phyloP scores from a whole-genome alignment of 2,329 filamentous ascomycete genomes.

The Cladosporium sphaerospermum region DNA sequence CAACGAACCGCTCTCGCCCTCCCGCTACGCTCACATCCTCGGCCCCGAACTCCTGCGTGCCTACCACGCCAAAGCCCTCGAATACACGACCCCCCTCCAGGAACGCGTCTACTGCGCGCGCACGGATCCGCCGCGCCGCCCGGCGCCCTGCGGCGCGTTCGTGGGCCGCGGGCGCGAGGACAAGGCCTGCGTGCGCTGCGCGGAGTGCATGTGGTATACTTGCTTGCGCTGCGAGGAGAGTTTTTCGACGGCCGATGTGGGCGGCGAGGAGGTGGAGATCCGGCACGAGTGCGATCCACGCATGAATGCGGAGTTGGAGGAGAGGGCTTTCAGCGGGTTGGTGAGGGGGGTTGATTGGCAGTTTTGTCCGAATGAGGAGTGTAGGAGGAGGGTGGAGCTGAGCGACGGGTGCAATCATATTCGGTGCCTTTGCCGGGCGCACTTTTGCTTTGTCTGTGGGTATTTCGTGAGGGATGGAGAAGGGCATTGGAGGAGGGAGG shows the following conservation, averaged over 20 bases:
- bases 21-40: slow-evolving; percentile 8
- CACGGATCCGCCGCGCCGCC: slow-evolving; percentile 1
- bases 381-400: slow-evolving; percentile 12
- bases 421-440: slow-evolving; percentile 15
- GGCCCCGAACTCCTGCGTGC: not conserved
- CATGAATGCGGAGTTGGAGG: not conserved
- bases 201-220: slow-evolving; percentile 8
- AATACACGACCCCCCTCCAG: slow-evolving; percentile 8
- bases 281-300: slow-evolving; percentile 13
- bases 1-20: slow-evolving; percentile 4
- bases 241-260: not conserved
- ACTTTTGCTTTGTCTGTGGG: slow-evolving; percentile 19
- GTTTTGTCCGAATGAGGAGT: slow-evolving; percentile 13
- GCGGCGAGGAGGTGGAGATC: not conserved
- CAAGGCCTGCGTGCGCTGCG: not conserved
- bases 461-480: not conserved
- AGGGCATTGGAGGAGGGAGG: slow-evolving; percentile 2
- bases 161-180: not conserved
- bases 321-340: slow-evolving; percentile 12
- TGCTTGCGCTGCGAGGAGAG: slow-evolving; percentile 7
- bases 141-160: slow-evolving; percentile 2
- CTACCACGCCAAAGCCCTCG: slow-evolving; percentile 12
- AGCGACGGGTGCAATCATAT: slow-evolving; percentile 18
- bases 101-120: slow-evolving; percentile 12
- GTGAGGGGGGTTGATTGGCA: slow-evolving; percentile 14